Conservation (phyloP, 2,329 filamentous ascomycete genomes). For the Diaporthe sp. region DNA sequence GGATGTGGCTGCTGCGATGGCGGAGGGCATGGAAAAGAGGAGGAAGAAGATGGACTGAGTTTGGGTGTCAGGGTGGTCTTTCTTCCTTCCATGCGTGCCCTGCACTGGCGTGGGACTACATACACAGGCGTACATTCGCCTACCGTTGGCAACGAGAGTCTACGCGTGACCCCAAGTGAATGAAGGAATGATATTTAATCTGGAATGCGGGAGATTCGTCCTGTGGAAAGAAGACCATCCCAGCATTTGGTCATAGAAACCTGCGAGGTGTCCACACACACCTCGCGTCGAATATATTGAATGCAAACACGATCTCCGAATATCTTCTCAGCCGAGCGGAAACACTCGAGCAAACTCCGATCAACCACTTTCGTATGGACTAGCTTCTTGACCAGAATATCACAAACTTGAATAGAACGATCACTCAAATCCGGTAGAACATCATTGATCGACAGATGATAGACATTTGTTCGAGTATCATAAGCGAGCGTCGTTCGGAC, state of each 20-base stretch:
- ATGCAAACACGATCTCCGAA: not conserved
- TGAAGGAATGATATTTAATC: not conserved
- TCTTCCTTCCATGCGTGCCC: not conserved
- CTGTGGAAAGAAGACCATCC: not conserved
- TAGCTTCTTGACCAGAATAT: not conserved
- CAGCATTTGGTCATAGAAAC: not conserved
- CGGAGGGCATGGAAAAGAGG: slow-evolving; percentile 55
- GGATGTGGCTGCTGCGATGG: slow-evolving; percentile 65
- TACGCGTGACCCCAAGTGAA: not conserved
- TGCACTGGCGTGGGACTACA: not conserved
- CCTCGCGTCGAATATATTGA: not conserved
- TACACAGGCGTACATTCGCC: not conserved
- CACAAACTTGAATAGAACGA: too few species aligned
- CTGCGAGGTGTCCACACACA: not conserved
- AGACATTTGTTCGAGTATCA: not conserved
- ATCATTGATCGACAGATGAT: not conserved
- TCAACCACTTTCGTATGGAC: not conserved
- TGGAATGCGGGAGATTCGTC: not conserved
- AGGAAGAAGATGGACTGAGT: slow-evolving; percentile 42
- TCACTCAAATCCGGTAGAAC: not conserved
- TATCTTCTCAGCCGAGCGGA: not conserved
- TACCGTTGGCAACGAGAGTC: not conserved
- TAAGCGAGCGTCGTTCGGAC: not conserved
- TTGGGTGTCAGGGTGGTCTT: too few species aligned
- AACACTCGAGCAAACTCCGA: not conserved